Evolutionary conservation across 2,329 filamentous ascomycete genomes (phyloP), one percentile per base, ranked within the genome.

Genomic region (Alternaria arbusti): DNA sequence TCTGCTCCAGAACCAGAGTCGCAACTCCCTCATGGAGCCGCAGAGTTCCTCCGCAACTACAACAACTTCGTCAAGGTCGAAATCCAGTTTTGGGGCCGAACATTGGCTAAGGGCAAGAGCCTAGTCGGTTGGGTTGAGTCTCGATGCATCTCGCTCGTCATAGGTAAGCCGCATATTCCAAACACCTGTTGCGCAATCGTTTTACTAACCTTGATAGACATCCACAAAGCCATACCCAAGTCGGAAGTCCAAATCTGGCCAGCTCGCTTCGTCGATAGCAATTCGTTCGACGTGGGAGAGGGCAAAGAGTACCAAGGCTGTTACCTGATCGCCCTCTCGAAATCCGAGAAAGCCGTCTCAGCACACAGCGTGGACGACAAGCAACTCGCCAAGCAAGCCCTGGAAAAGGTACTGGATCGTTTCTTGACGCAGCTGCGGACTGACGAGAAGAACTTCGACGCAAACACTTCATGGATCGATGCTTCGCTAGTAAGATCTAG

Each of bases 121-220:
- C 84, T 90, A 51, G 79, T 90, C 0, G 87, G 87, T 11, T 91
- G 89, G 89, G 75, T 91, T 3, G 89, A 91, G 70, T 89, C 87
- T 8, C 83, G 86, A 58, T 88, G 85, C 58, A 82, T 88, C 2
- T 79, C 82, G 61, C 78, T 91, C 32, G 82, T 91, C 20, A 85
- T 87, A 64, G 86, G 87, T 88, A 79, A 78, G 84, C 80, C 43
- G 10, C 23, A 11, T 11, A 15, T 32, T 20, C 26, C 15, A 1
- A 6, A 22, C 7, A 20, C 1, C 5, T 17, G 8, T 17, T 7
- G 32, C 32, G 7, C 4, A n/a, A 22, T 22, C 13, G 5, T 32
- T 13, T 17, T 49, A 30, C 60, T 69, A n/a, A 69, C n/a, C 25
- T 1, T 22, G 4, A 6, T 36, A 87, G 88, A 90, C 63, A 78